Base-by-base conservation (phyloP, 2,329 filamentous ascomycete species). In the Remersonia thermophila region DNA sequence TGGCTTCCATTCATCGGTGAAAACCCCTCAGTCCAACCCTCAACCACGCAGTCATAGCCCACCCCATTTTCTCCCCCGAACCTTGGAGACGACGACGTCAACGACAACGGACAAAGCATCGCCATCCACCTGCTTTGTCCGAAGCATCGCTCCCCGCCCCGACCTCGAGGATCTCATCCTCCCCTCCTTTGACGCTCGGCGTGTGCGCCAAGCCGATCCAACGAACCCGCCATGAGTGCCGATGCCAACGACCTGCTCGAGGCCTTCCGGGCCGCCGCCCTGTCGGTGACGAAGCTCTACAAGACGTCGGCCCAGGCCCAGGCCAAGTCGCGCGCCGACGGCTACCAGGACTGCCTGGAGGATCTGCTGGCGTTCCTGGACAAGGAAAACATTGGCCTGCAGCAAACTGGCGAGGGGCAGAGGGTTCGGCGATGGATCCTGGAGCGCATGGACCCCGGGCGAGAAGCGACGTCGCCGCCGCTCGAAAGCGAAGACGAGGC, bases 201-300 rank as follows among this genome's bases (percentile, higher is more conserved):
- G 9, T 9, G 5, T 23, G 20, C 14, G 3, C 15, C 31, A 27
- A 12, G 11, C 27, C 20, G 20, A 5, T 9, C 9, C 20, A 23
- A 6, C 14, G 20, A 8, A 8, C 4, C 16, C 46, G 61, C 48
- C n/a, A 56, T 56, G 54, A 55, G 50, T 40, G 41, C 47, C 46
- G 65, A 66, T 31, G 62, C 65, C 13, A 69, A 72, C 13, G 75
- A 79, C 52, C 75, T 95, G 32, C 75, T 95, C 39, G 80, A 89
- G 49, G 80, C 84, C 40, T 98, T 98, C 69, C 91, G 86, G 58
- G 77, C 82, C 12, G 91, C 91, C 25, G 91, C 91, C 14, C 69
- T 95, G 25, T 93, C 86, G 5, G 87, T 96, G 37, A 96, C 91
- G 32, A 94, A 93, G 53, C 77, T 98, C 11, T 96, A 96, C 65